phyloP scores from a whole-genome alignment of 1,284 basidiomycete genomes.

The Fistulinella staudtii region DNA sequence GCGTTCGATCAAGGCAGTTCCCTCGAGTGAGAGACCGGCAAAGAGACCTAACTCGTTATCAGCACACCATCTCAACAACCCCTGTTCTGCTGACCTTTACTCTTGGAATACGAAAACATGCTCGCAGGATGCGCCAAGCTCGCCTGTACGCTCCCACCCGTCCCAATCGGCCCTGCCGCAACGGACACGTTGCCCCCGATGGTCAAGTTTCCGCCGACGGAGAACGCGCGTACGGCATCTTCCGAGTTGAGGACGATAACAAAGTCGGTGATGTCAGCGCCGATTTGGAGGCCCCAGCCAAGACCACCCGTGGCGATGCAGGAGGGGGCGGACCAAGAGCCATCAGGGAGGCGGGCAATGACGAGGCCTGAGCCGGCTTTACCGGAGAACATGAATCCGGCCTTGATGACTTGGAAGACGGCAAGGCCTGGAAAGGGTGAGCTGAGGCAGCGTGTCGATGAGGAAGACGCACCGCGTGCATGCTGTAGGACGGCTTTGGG shows the following conservation, averaged over 20 bases:
- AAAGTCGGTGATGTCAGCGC: slow-evolving; percentile 85
- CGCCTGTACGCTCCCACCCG: slow-evolving; percentile 88
- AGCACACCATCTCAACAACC: slow-evolving; percentile 1
- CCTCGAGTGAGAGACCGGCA: slow-evolving; percentile 92
- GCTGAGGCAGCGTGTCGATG: background rate
- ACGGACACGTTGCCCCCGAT: slow-evolving; percentile 88
- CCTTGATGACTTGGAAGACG: slow-evolving; percentile 92
- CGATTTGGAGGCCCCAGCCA: slow-evolving; percentile 95
- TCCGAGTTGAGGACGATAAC: slow-evolving; percentile 95
- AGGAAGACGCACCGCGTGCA: slow-evolving; percentile 66
- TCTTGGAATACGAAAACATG: slow-evolving; percentile 97
- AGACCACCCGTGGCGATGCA: slow-evolving; percentile 97
- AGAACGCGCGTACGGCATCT: slow-evolving; percentile 94
- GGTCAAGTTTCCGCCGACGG: slow-evolving; percentile 92
- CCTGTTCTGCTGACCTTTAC: slow-evolving; percentile 59
- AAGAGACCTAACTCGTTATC: slow-evolving; percentile 70
- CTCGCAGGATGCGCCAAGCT: slow-evolving; percentile 90
- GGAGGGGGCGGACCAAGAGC: slow-evolving; percentile 95
- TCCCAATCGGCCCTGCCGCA: slow-evolving; percentile 90
- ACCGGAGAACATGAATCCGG: slow-evolving; percentile 94
- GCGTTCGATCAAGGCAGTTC: slow-evolving; percentile 91
- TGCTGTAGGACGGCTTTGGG: slow-evolving; percentile 91
- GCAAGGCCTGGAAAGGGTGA: slow-evolving; percentile 66
- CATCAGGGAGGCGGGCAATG: slow-evolving; percentile 91
- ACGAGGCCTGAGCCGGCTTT: slow-evolving; percentile 95